Conservation (phyloP, 495 filamentous ascomycete genomes). For the Astrothelium macrocarpum region DNA sequence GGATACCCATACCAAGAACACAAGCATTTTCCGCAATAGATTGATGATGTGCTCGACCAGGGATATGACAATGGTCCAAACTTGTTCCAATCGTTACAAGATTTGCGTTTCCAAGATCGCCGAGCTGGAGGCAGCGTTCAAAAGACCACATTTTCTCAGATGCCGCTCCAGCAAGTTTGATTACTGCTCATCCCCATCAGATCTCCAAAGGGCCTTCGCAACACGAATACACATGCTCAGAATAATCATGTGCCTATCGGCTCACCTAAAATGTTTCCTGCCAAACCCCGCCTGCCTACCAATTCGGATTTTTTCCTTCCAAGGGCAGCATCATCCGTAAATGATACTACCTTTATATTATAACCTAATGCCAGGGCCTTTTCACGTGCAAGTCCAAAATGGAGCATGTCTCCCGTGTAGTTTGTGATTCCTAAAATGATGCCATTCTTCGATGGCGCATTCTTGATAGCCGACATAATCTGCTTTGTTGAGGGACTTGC, state of each 20-base stretch:
- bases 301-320: conserved; percentile 45
- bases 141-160: conserved; percentile 33
- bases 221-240: background rate
- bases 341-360: conserved; percentile 46
- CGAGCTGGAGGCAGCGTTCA: conserved; percentile 48
- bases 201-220: background rate
- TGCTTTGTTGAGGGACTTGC: conserved; percentile 53
- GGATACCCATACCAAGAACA: conserved; percentile 52
- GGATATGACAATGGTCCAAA: conserved; percentile 56
- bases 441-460: conserved; percentile 47
- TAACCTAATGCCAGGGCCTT: conserved; percentile 48
- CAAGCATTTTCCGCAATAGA: conserved; percentile 39
- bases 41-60: conserved; percentile 47
- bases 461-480: conserved; percentile 47
- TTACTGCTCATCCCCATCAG: conserved; percentile 19
- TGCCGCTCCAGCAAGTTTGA: conserved; percentile 30
- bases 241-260: background rate
- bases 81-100: conserved; percentile 52
- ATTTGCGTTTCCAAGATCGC: conserved; percentile 42
- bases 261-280: conserved; percentile 39
- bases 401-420: conserved; percentile 56
- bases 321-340: conserved; percentile 53
- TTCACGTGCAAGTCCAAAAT: conserved; percentile 54
- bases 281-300: conserved; percentile 49
- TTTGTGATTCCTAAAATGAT: conserved; percentile 56